Conservation (phyloP, 23 red algal genomes). For the Chondrus crispus region DNA sequence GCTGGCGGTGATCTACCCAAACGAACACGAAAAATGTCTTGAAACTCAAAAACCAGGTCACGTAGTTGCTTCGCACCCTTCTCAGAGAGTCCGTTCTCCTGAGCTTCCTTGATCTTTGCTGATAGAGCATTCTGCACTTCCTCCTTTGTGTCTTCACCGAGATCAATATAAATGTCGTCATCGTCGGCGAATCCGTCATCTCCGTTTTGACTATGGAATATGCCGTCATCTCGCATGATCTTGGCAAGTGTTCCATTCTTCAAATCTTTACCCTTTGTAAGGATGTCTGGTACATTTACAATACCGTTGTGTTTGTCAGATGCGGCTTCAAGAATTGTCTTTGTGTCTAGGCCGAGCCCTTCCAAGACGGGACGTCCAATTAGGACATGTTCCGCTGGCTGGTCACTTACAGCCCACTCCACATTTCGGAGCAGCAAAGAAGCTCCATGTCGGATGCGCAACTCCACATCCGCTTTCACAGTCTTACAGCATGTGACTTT, state of each 20-base stretch:
- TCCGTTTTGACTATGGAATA: not conserved
- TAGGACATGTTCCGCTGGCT: not conserved
- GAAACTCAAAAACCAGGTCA: not conserved
- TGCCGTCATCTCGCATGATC: not conserved
- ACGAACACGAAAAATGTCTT: not conserved
- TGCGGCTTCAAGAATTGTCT: not conserved
- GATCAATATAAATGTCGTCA: not conserved
- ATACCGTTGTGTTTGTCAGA: not conserved
- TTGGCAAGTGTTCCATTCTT: not conserved
- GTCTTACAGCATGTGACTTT: not conserved
- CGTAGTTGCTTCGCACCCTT: not conserved
- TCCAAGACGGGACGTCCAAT: slow-evolving; percentile 8
- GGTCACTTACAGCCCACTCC: not conserved
- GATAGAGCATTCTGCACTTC: not conserved
- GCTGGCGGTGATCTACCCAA: not conserved
- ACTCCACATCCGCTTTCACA: not conserved
- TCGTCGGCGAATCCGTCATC: not conserved
- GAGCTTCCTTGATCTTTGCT: not conserved
- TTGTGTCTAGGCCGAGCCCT: not conserved
- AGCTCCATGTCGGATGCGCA: slow-evolving; percentile 2
- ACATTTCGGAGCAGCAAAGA: slow-evolving; percentile 10
- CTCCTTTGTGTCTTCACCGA: not conserved
- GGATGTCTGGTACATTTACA: not conserved
- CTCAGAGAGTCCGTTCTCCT: not conserved
- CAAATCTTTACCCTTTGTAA: not conserved